These are phyloP conservation scores for Fragaria ananassa DNA, from an alignment of 306 rosid species.

Conservation along the genomic window DNA sequence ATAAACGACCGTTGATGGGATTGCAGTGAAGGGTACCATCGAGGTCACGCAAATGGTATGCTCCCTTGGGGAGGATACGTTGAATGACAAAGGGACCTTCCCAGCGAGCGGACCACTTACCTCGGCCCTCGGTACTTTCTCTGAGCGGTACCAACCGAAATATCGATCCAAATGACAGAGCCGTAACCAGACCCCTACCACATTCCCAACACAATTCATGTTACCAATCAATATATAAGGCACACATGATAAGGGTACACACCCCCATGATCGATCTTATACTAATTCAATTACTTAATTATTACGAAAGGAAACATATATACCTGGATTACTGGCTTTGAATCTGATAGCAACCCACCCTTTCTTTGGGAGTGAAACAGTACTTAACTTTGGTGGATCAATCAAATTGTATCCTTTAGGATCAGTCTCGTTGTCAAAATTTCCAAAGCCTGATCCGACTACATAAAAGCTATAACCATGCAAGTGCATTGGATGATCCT, in stretches of 20 bases:
- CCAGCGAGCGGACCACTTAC: no score
- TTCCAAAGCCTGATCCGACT: constrained; percentile 27
- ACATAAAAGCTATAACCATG: constrained; percentile 29
- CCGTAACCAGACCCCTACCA: constrained; percentile 2
- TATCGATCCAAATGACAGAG: constrained; percentile 5
- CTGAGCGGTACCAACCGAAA: neutral
- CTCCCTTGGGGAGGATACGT: no score
- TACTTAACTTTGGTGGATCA: constrained; percentile 26
- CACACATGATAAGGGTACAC: neutral
- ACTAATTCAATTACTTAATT: neutral
- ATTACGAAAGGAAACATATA: neutral
- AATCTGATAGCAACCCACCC: constrained; percentile 28
- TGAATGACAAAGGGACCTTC: no score
- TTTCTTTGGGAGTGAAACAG: constrained; percentile 6
- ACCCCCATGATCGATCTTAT: neutral
- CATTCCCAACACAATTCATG: neutral
- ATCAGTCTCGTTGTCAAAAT: constrained; percentile 4
- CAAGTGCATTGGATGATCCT: constrained; percentile 26
- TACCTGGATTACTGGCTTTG: constrained; percentile 19
- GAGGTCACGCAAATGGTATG: no score
- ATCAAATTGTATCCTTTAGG: constrained; percentile 14
- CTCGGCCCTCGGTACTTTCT: no score
- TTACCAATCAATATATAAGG: neutral
- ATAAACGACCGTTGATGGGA: no score
- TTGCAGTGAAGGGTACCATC: no score